Conservation (phyloP, 2,329 filamentous ascomycete species). For the Ceratocystis cacaofunesta region DNA sequence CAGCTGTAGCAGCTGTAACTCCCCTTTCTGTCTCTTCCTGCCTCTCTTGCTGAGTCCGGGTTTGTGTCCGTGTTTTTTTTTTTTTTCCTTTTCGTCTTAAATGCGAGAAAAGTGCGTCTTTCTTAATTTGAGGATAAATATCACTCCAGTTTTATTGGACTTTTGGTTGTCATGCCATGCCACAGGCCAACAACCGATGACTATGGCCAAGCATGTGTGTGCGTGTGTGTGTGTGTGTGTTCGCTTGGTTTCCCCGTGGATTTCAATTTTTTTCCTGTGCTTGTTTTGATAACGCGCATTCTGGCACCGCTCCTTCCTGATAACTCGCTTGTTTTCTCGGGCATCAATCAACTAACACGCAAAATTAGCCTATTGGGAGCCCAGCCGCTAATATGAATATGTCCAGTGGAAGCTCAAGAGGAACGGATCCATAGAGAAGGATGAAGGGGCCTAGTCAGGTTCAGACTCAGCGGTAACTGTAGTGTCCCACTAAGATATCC, state of each 20-base stretch:
- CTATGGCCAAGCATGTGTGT: not conserved
- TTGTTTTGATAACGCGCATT: not conserved
- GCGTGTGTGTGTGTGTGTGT: too few relatives aligned
- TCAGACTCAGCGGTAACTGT: too few relatives aligned
- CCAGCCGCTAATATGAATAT: not conserved
- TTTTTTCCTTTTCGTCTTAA: not conserved
- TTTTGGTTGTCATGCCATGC: not conserved
- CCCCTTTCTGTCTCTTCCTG: not conserved
- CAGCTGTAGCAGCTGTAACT: not conserved
- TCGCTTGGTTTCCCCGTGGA: not conserved
- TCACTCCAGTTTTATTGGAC: not conserved
- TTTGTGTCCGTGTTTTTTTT: not conserved
- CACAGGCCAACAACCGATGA: not conserved
- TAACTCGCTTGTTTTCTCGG: not conserved
- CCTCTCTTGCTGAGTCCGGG: not conserved
- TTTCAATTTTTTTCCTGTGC: not conserved
- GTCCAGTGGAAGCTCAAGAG: not conserved
- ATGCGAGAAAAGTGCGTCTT: not conserved
- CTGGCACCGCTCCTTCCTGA: slow-evolving; percentile 1
- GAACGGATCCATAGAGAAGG: not conserved
- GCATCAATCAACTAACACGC: not conserved
- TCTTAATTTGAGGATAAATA: not conserved
- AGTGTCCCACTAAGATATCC: not conserved
- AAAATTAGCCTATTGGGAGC: not conserved
- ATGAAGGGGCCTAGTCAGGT: not conserved